These are phyloP conservation scores for Lachancea mirantina DNA, from an alignment of 805 yeast genomes.

Conservation along the genomic window DNA sequence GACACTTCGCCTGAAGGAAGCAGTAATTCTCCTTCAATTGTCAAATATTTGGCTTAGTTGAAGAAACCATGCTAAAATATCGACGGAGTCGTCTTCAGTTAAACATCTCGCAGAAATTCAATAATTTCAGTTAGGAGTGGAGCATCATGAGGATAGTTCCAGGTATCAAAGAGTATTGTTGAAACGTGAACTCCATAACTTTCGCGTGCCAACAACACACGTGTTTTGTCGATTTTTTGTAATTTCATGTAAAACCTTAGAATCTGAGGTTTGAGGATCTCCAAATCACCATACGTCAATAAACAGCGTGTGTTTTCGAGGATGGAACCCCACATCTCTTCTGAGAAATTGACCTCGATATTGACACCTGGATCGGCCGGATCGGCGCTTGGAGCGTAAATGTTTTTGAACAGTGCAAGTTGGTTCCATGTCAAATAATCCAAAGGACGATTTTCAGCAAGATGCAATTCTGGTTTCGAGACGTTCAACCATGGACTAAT, in stretches of 20 bases:
- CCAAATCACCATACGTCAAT: slow-evolving; percentile 20
- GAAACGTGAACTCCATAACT: slow-evolving; percentile 6
- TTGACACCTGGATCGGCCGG: slow-evolving; percentile 13
- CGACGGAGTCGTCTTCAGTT: not conserved
- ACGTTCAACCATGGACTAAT: slow-evolving; percentile 27
- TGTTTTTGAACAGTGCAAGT: slow-evolving; percentile 9
- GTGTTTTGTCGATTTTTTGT: not conserved
- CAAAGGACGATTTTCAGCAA: slow-evolving; percentile 6
- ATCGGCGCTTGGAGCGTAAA: slow-evolving; percentile 5
- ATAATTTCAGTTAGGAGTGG: slow-evolving; percentile 1
- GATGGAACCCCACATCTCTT: slow-evolving; percentile 13
- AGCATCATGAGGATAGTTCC: not conserved
- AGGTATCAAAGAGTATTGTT: slow-evolving; percentile 4
- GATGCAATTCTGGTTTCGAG: slow-evolving; percentile 8
- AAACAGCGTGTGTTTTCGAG: slow-evolving; percentile 10
- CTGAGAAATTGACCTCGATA: slow-evolving; percentile 16
- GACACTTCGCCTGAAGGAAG: no score
- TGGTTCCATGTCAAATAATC: slow-evolving; percentile 14
- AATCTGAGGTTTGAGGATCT: slow-evolving; percentile 18
- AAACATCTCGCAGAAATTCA: slow-evolving; percentile 1
- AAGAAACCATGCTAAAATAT: no score
- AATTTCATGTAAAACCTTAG: slow-evolving; percentile 3
- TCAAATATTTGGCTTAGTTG: no score
- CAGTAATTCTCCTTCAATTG: no score
- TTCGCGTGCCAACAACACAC: slow-evolving; percentile 1